Percentiles rank a stretch among this genome's conserved stretches.
Evolutionary conservation across 345 rosid species (phyloP).

Genomic region (Firmiana major): DNA sequence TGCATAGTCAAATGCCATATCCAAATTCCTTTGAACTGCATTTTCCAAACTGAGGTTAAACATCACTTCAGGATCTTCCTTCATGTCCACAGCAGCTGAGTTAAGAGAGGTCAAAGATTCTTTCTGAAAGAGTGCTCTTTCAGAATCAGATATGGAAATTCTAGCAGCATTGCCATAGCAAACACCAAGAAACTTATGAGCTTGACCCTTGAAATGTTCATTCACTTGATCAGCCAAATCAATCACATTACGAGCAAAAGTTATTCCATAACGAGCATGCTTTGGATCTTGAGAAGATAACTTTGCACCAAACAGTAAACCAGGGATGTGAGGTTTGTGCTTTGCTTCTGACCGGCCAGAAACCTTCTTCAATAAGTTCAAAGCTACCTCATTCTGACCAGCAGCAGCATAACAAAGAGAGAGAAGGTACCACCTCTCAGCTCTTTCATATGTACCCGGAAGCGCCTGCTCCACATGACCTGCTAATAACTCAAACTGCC

Average conservation of each 20-base stretch:
- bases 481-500: slow-evolving; percentile 64
- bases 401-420: slow-evolving; percentile 86
- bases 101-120: slow-evolving; percentile 59
- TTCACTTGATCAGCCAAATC: slow-evolving; percentile 30
- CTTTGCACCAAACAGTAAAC: slow-evolving; percentile 75
- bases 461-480: slow-evolving; percentile 65
- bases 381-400: slow-evolving; percentile 60
- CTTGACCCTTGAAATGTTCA: slow-evolving; percentile 55
- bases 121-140: slow-evolving; percentile 55
- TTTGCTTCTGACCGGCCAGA: slow-evolving; percentile 68
- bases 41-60: slow-evolving; percentile 67
- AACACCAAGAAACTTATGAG: slow-evolving; percentile 73
- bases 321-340: slow-evolving; percentile 43
- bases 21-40: slow-evolving; percentile 80
- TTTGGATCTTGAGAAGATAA: slow-evolving; percentile 64
- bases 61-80: slow-evolving; percentile 54
- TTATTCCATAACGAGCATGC: slow-evolving; percentile 62
- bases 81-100: slow-evolving; percentile 44
- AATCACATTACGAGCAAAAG: slow-evolving; percentile 50
- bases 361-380: slow-evolving; percentile 68
- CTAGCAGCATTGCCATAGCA: slow-evolving; percentile 85
- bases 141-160: slow-evolving; percentile 60
- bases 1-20: slow-evolving; percentile 60
- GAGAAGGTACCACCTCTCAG: slow-evolving; percentile 86
- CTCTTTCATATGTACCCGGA: slow-evolving; percentile 65